Conservation (phyloP, 2,329 filamentous ascomycete genomes). For the Hypoxylon sp. region DNA sequence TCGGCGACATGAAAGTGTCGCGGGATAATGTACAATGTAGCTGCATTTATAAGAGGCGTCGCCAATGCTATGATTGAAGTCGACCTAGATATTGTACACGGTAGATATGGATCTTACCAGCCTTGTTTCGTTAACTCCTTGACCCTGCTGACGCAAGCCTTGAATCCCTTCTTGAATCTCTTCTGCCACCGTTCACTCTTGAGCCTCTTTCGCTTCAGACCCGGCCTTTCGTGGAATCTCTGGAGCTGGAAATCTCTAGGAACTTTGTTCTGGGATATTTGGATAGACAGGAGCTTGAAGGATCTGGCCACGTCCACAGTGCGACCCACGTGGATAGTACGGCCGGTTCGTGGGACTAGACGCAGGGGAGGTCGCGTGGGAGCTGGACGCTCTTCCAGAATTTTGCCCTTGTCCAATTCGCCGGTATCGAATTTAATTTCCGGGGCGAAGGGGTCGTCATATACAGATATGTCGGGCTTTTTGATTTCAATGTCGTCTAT, state of each 20-base stretch:
- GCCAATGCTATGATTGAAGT: constrained; percentile 12
- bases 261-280: constrained; percentile 69
- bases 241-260: constrained; percentile 70
- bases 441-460: constrained; percentile 45
- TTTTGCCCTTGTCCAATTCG: constrained; percentile 45
- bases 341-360: constrained; percentile 61
- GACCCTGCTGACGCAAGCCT: constrained; percentile 74
- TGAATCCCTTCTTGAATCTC: constrained; percentile 79
- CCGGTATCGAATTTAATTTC: constrained; percentile 52
- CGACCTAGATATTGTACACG: constrained; percentile 41
- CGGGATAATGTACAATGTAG: constrained; percentile 12
- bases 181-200: constrained; percentile 77
- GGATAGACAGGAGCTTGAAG: constrained; percentile 59
- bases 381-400: constrained; percentile 26
- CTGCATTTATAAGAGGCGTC: constrained; percentile 15
- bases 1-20: background rate
- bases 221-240: constrained; percentile 80
- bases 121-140: constrained; percentile 81
- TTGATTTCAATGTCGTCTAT: constrained; percentile 33
- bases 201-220: constrained; percentile 83
- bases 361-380: constrained; percentile 53
- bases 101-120: constrained; percentile 68
- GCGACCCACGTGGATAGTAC: constrained; percentile 60
- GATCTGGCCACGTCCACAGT: constrained; percentile 64
- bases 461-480: constrained; percentile 46